Evolutionary conservation across 2,329 filamentous ascomycete genomes (phyloP).

Genomic region (Xylariaceae sp.): DNA sequence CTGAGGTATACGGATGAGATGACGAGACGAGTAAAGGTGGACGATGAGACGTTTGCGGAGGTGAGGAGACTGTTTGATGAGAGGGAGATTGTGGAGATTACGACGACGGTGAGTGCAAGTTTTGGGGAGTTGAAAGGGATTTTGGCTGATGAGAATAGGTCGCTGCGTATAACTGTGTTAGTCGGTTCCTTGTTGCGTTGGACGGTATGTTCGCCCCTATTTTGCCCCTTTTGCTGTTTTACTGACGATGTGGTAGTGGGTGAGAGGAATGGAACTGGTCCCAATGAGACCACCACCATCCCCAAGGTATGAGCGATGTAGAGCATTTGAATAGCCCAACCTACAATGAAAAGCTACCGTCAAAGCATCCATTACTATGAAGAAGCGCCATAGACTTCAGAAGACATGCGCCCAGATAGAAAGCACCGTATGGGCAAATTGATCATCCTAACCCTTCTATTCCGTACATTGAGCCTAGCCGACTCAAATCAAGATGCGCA

Average conservation of each 20-base stretch:
- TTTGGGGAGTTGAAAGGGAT: not conserved
- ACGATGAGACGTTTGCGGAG: slow-evolving; percentile 60
- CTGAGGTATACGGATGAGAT: slow-evolving; percentile 76
- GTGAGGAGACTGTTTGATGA: slow-evolving; percentile 60
- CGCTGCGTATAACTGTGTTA: slow-evolving; percentile 80
- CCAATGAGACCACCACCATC: slow-evolving; percentile 37
- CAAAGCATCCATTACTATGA: too few relatives aligned
- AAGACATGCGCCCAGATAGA: not conserved
- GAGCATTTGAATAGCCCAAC: too few relatives aligned
- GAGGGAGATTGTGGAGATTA: slow-evolving; percentile 74
- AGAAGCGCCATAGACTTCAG: not conserved
- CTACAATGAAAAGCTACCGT: too few relatives aligned
- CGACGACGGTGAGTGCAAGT: slow-evolving; percentile 55
- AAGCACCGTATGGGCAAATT: not conserved
- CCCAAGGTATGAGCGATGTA: not conserved
- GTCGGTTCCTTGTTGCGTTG: slow-evolving; percentile 74
- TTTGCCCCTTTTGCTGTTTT: too few relatives aligned
- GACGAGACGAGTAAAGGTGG: slow-evolving; percentile 67
- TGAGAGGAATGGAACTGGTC: slow-evolving; percentile 51
- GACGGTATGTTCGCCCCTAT: slow-evolving; percentile 52
- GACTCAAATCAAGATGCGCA: not conserved
- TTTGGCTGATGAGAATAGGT: slow-evolving; percentile 33
- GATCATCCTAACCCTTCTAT: not conserved
- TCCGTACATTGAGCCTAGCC: not conserved
- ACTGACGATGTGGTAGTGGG: slow-evolving; percentile 43